A percentile compares a stretch with the other conserved stretches of the same genome.
Conservation (phyloP, 148 eudicot species). For the Selenicereus undatus region DNA sequence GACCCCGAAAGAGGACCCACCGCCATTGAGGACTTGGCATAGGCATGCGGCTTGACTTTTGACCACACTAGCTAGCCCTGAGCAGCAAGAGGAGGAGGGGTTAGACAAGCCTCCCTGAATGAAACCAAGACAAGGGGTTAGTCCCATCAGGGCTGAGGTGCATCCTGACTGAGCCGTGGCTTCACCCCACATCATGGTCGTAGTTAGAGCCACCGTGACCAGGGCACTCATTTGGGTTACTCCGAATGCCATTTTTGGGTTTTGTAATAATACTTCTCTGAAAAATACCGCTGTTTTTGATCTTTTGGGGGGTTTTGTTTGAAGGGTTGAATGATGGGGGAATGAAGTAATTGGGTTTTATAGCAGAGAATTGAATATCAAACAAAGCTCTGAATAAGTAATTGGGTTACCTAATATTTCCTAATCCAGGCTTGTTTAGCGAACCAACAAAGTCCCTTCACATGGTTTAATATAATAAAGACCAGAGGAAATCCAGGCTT, state of each 20-base stretch:
- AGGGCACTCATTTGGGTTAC: neutral
- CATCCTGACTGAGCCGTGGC: constrained; percentile 34
- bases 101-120: constrained; percentile 23
- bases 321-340: constrained; percentile 1
- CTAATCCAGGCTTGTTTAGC: constrained; percentile 23
- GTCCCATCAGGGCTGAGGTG: constrained; percentile 20
- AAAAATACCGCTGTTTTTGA: neutral
- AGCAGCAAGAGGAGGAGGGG: constrained; percentile 30
- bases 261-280: neutral
- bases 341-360: constrained; percentile 5
- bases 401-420: constrained; percentile 27
- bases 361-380: constrained; percentile 9
- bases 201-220: neutral
- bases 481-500: neutral
- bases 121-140: constrained; percentile 33
- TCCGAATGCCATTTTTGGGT: neutral
- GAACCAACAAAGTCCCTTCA: constrained; percentile 13
- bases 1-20: constrained; percentile 27
- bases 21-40: constrained; percentile 33
- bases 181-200: constrained; percentile 11
- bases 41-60: constrained; percentile 29
- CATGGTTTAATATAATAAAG: neutral
- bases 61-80: constrained; percentile 24
- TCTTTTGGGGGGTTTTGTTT: neutral
- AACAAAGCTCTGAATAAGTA: neutral